These are phyloP conservation scores for Psophocarpus tetragonolobus DNA, from an alignment of 306 rosid genomes.

Conservation along the genomic window DNA sequence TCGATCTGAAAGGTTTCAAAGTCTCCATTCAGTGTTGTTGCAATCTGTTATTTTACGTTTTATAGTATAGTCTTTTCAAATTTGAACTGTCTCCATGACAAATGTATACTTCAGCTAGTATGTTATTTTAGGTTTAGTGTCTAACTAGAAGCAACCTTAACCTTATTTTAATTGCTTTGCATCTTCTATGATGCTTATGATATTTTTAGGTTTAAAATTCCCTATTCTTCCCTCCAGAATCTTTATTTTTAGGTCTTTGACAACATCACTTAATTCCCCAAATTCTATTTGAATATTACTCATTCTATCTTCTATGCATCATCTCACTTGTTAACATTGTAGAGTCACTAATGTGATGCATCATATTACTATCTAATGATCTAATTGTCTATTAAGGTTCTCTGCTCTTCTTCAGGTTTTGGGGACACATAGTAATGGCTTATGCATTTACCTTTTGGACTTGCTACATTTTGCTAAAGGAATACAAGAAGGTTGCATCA, in stretches of 20 bases:
- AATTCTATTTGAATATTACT: neutral
- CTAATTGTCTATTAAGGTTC: neutral
- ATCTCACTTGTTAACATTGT: neutral
- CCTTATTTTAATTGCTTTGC: neutral
- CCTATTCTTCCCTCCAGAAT: neutral
- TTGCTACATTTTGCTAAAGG: conserved; percentile 67
- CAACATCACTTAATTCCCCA: neutral
- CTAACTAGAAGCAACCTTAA: neutral
- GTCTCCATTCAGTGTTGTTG: conserved; percentile 16
- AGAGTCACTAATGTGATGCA: neutral
- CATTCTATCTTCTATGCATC: neutral
- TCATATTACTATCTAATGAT: neutral
- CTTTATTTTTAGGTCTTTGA: neutral
- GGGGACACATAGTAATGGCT: conserved; percentile 75
- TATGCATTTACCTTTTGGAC: conserved; percentile 81
- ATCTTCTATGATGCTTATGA: neutral
- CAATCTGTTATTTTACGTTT: neutral
- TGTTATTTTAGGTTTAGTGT: neutral
- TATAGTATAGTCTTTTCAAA: neutral
- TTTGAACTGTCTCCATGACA: neutral
- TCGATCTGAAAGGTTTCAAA: conserved; percentile 58
- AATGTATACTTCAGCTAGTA: neutral
- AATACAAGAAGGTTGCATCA: conserved; percentile 59
- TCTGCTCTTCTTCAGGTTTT: conserved; percentile 55
- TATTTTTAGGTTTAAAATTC: neutral